Conservation (phyloP, 2,329 filamentous ascomycete genomes). For the Zymoseptoria tritici region DNA sequence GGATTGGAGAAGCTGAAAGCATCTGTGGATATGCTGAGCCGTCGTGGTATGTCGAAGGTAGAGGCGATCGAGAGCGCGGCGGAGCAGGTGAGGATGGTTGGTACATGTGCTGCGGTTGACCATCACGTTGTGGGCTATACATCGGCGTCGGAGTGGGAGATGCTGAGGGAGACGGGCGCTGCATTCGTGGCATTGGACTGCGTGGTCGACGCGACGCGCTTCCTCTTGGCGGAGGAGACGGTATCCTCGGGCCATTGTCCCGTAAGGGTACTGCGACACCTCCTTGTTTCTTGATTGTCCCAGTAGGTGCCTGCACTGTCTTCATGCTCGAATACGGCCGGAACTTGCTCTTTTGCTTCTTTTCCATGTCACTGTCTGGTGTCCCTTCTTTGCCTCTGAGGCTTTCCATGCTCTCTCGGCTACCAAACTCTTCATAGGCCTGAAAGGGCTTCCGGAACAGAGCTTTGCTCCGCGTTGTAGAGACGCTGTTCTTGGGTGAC, state of each 20-base stretch:
- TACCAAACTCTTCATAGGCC: conserved; percentile 43
- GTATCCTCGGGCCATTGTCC: conserved; percentile 26
- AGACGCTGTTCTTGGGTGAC: conserved; percentile 46
- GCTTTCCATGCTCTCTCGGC: conserved; percentile 18
- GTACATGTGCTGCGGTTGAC: conserved; percentile 25
- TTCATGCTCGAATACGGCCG: conserved; percentile 47
- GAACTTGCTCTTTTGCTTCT: conserved; percentile 34
- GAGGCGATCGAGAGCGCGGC: conserved; percentile 37
- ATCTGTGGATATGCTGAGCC: conserved; percentile 28
- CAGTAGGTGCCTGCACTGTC: conserved; percentile 33
- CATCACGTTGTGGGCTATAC: conserved; percentile 19
- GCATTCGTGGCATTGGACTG: conserved; percentile 17
- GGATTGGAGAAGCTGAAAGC: conserved; percentile 19
- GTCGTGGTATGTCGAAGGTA: conserved; percentile 30
- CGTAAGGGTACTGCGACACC: conserved; percentile 13
- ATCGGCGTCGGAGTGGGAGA: conserved; percentile 35
- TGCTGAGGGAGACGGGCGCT: conserved; percentile 26
- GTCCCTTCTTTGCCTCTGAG: conserved; percentile 30
- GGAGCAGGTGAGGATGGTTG: conserved; percentile 35
- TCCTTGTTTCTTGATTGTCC: conserved; percentile 23
- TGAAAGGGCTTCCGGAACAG: conserved; percentile 58
- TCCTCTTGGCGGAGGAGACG: conserved; percentile 26
- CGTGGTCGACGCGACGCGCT: conserved; percentile 18
- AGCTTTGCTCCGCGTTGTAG: conserved; percentile 44
- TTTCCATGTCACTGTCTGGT: conserved; percentile 25